Base-by-base conservation (phyloP, 768 basidiomycete species). In the Russula abietina region DNA sequence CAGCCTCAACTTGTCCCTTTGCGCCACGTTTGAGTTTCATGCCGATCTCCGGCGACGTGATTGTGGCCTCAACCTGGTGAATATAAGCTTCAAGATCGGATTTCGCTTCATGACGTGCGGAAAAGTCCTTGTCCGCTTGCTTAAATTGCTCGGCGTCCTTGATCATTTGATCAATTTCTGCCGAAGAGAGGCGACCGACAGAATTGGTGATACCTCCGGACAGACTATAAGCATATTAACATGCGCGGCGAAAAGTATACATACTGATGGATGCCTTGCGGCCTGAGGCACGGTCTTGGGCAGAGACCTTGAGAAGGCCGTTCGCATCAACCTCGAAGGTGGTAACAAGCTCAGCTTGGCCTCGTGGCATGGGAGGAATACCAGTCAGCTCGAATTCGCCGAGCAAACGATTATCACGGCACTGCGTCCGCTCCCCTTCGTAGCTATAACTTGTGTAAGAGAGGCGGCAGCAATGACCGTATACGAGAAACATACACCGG, bases 311-410 rank as follows among this genome's bases (percentile, higher is more conserved):
- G 75, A 99, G 78, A 68, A 98, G 86, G 82, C 97, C 97, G 75
- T 99, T 99, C 75, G 97, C 97, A 76, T 98, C 96, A 69, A 98
- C 91, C 82, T 98, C 97, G 74, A 99, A 99, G 66, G 97, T 98
- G 70, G 95, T 98, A 71, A 98, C 93, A 54, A 99, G 88, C 81
- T 99, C 97, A 68, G 97, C 97, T 80, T 98, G 97, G 66, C 97
- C 97, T 73, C 97, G 91, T 71, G 90, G 95, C 94, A 98, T 98
- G 60, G 97, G 97, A 55, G 97, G 96, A 72, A 99, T 98, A 71
- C 96, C 95, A 63, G 82, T 97, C 69, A 99, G 92, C 82, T 99
- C 97, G 78, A 99, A 99, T 80, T 99, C 97, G 71, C 97, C 97
- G 71, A 99, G 91, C 65, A 99, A 81, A 75, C 97, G 88, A 81